Base-by-base conservation (phyloP, 2,329 filamentous ascomycete genomes). In the Alternaria incomplexa region DNA sequence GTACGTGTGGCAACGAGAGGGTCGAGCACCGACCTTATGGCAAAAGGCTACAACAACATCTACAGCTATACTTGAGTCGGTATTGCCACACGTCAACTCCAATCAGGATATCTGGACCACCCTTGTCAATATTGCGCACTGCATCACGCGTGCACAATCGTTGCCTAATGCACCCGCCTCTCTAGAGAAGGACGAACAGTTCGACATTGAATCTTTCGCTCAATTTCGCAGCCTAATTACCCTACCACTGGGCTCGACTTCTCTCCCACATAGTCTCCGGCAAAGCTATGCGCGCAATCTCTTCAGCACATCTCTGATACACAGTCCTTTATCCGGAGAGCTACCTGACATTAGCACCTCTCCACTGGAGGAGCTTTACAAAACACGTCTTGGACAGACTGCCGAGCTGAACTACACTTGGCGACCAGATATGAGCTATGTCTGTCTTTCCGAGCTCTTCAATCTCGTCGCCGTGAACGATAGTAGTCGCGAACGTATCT, bases 241-340 rank as follows among this genome's bases (percentile, higher is more conserved):
- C 5, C 90, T 93, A 0, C 82, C 87, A 2, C 85, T 98, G 0
- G 91, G 93, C 3, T 86, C 88, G 0, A 76, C 86, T 6, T 80
- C 83, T 3, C 86, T 97, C 7, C 84, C 89, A 1, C 90, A 94
- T 66, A 83, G 83, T 65, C 88, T 90, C 4, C 88, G 93, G 44
- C 86, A 86, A 56, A 81, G 86, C 1, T 97, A 94, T 73, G 88
- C 91, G 0, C 87, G 90, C 67, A 90, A 89, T 23, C 85, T 99
- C 1, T 97, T 98, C 81, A 85, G 86, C 48, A 92, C 89, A 28
- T 97, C 93, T 1, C 88, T 97, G 61, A 89, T 97, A 54, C 93
- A 97, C 76, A 79, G 85, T 1, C 87, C 89, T 0, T 89, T 93
- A 67, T 84, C 85, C 12, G 83, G 84, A 82, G 83, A 91, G 84